A percentile compares a stretch with the other conserved stretches of the same genome.
These are phyloP conservation scores for Alisma plantagoaquatica DNA, from an alignment of 106 monocot genomes.

Conservation along the genomic window DNA sequence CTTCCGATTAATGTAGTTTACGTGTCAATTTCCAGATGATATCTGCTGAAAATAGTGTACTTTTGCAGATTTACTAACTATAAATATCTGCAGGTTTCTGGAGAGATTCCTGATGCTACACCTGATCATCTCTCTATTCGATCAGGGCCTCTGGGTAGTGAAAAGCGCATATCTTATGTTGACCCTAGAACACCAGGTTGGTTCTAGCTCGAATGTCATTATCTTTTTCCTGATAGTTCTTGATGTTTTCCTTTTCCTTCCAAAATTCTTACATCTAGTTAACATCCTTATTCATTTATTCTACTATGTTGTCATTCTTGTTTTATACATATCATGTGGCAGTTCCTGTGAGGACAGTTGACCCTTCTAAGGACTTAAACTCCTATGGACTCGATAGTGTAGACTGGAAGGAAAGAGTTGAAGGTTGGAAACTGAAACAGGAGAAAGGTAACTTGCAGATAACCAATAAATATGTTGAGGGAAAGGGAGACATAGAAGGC, in stretches of 20 bases:
- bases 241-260: not conserved
- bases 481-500: constrained; percentile 75
- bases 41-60: too few species aligned
- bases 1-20: too few species aligned
- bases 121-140: constrained; percentile 69
- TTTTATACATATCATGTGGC: too few species aligned
- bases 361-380: constrained; percentile 4
- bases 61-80: too few species aligned
- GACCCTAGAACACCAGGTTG: constrained; percentile 78
- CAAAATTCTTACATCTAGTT: not conserved
- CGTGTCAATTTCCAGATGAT: too few species aligned
- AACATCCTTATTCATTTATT: not conserved
- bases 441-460: constrained; percentile 31
- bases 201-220: not conserved
- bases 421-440: constrained; percentile 23
- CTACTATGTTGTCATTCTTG: too few species aligned
- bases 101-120: constrained; percentile 65
- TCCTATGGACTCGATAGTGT: constrained; percentile 13
- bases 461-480: constrained; percentile 33
- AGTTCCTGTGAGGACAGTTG: constrained; percentile 3
- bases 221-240: constrained; percentile 3
- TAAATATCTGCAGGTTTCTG: constrained; percentile 41
- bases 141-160: constrained; percentile 30
- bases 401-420: constrained; percentile 26
- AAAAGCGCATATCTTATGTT: constrained; percentile 40